A percentile compares a stretch with the other conserved stretches of the same genome.
Conservation (phyloP, 2,329 filamentous ascomycete genomes). For the Niveomyces coronatus region DNA sequence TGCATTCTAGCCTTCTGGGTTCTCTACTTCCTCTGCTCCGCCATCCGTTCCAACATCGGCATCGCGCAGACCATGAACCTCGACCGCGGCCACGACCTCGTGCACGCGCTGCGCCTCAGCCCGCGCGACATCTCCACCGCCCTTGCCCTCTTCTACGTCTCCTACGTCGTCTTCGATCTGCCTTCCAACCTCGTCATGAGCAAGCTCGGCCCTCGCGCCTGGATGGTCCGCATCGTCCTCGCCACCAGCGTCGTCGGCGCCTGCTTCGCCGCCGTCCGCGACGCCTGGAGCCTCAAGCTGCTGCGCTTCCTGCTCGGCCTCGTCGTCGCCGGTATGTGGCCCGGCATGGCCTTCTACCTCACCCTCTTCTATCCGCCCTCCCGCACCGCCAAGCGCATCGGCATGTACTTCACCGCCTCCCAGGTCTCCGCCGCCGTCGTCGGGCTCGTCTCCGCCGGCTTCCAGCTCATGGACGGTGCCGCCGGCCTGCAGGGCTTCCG, state of each 20-base stretch:
- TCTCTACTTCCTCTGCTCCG: conserved; percentile 85
- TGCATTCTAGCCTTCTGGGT: conserved; percentile 74
- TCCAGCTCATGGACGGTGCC: conserved; percentile 79
- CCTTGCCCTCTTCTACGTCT: conserved; percentile 81
- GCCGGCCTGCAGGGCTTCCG: conserved; percentile 71
- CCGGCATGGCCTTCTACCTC: conserved; percentile 86
- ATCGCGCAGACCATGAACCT: conserved; percentile 92
- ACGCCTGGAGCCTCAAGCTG: conserved; percentile 82
- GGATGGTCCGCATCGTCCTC: conserved; percentile 88
- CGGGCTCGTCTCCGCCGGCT: conserved; percentile 79
- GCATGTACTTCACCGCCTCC: conserved; percentile 79
- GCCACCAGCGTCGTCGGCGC: conserved; percentile 76
- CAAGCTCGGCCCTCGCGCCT: conserved; percentile 69
- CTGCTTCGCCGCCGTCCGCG: conserved; percentile 72
- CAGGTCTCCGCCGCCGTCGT: conserved; percentile 86
- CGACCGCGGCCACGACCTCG: conserved; percentile 61
- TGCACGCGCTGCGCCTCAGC: conserved; percentile 56
- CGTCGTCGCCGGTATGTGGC: conserved; percentile 91
- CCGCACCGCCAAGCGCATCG: conserved; percentile 77
- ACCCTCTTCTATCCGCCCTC: conserved; percentile 87
- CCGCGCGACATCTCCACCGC: conserved; percentile 73
- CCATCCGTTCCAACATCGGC: conserved; percentile 83
- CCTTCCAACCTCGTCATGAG: conserved; percentile 88
- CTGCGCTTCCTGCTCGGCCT: conserved; percentile 75
- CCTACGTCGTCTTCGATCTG: conserved; percentile 82